Base-by-base conservation (phyloP, 352 stramenopile species). In the Globisporangium cylindrosporum region DNA sequence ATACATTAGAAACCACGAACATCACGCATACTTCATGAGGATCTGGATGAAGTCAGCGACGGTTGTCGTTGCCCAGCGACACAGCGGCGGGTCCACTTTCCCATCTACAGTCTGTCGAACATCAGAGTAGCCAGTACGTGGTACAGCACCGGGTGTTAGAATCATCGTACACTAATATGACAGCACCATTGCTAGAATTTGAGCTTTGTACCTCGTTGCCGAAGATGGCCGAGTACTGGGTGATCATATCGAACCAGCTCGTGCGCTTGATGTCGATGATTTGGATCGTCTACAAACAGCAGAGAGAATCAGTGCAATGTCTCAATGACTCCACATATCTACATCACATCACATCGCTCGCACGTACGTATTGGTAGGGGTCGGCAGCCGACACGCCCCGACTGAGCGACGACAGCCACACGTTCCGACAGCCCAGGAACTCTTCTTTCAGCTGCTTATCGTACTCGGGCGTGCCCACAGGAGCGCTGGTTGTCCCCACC, bases 181-280 rank as follows among this genome's bases (percentile, higher is more conserved):
- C 9, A 27, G 12, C 55, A 22, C 1, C 24, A 6, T 4, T 24
- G 15, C 1, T 22, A 34, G 12, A 22, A 10, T 8, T 15, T 20
- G 36, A 36, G 10, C 53, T 32, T 32, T 32, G n/a, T 67, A 90
- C 84, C 71, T 93, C 81, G 60, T 79, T 92, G 20, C 88, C 88
- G 58, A 97, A 97, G 65, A 97, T 97, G 9, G 90, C 90, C 54
- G 87, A 95, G 73, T 96, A 97, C 66, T 97, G 90, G 8, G 89
- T 97, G 60, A 97, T 92, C 77, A 95, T 87, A 55, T 97, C 89
- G 64, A 97, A 96, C 90, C 88, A 96, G 71, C 87, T 95, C 55
- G 90, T 91, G 34, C 90, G 79, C 71, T 95, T 95, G 41, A 91
- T 79, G 62, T 97, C 90, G 61, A 96, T 93, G 25, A 96, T 64